These are phyloP conservation scores for Lepiota venenata DNA, from an alignment of 768 basidiomycete species.

Conservation along the genomic window DNA sequence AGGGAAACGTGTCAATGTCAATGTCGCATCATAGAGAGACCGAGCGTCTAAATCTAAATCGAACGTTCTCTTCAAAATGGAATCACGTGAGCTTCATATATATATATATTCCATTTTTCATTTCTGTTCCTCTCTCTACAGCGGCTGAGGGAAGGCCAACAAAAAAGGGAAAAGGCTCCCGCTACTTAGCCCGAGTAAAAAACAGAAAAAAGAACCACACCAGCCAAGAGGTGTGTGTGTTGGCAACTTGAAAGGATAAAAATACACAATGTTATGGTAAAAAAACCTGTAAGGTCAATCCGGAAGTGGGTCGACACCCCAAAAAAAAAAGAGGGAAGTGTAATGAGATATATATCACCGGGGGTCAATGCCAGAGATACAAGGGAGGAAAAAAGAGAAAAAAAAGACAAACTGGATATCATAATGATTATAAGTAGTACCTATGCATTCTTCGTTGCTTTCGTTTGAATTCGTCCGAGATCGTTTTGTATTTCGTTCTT, in stretches of 20 bases:
- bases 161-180: no score
- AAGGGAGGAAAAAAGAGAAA: background rate
- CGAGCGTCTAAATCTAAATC: no score
- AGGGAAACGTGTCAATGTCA: no score
- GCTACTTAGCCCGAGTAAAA: no score
- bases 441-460: constrained; percentile 1
- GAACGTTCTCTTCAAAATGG: background rate
- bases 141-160: no score
- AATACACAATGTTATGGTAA: background rate
- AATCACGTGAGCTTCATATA: no score
- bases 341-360: background rate
- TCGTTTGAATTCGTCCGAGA: background rate
- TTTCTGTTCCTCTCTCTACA: no score
- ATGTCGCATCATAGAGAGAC: no score
- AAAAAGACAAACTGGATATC: background rate
- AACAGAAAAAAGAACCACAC: background rate
- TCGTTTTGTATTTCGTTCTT: background rate
- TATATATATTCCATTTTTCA: no score
- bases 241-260: background rate
- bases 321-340: background rate
- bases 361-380: background rate
- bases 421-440: constrained; percentile 7
- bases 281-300: background rate
- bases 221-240: background rate
- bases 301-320: no score